phyloP scores from a whole-genome alignment of 1,284 basidiomycete genomes.

The Moniliella sp. region DNA sequence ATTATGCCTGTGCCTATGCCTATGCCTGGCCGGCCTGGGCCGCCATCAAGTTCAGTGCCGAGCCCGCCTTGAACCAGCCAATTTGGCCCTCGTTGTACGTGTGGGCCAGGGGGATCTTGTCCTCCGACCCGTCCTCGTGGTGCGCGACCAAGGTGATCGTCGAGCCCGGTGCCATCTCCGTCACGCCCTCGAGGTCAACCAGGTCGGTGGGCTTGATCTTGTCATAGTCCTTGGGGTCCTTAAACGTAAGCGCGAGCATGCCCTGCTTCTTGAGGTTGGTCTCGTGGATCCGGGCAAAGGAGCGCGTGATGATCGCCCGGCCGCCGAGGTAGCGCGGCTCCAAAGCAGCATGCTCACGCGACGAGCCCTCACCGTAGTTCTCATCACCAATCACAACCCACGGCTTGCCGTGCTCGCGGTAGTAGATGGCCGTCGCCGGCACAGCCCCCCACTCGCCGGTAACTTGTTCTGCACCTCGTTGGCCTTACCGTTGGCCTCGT shows the following conservation, averaged over 20 bases:
- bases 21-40: too few relatives aligned
- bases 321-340: constrained; percentile 93
- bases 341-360: constrained; percentile 88
- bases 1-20: too few relatives aligned
- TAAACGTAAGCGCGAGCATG: constrained; percentile 25
- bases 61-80: constrained; percentile 31
- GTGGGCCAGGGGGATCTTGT: constrained; percentile 26
- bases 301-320: constrained; percentile 78
- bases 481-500: constrained; percentile 77
- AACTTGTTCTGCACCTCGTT: constrained; percentile 74
- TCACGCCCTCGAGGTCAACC: constrained; percentile 24
- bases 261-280: constrained; percentile 7
- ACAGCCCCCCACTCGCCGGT: constrained; percentile 70
- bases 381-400: constrained; percentile 66
- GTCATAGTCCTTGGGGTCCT: constrained; percentile 30
- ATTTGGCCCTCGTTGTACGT: constrained; percentile 32
- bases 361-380: constrained; percentile 95
- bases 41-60: too few relatives aligned
- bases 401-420: constrained; percentile 69
- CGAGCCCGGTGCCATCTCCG: constrained; percentile 23
- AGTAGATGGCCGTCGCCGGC: constrained; percentile 60
- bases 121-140: constrained; percentile 27
- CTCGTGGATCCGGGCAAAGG: constrained; percentile 94
- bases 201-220: constrained; percentile 23
- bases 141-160: constrained; percentile 21